phyloP scores from a whole-genome alignment of 129 eudicot species.

The Sambucus nigra region DNA sequence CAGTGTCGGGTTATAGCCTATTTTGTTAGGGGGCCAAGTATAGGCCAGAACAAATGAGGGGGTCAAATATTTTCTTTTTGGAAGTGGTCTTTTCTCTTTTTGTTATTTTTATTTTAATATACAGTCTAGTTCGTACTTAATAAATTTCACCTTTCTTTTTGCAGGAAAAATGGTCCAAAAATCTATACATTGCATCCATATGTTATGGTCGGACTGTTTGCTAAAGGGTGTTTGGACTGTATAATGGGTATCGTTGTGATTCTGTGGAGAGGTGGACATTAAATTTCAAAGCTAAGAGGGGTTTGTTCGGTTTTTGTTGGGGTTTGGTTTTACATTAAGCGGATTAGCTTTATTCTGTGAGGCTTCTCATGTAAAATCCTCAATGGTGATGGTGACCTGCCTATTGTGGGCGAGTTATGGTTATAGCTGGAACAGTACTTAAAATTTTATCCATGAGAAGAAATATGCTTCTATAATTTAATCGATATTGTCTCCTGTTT shows the following conservation, averaged over 20 bases:
- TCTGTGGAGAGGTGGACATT: too few relatives aligned
- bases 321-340: not conserved
- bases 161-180: conserved; percentile 67
- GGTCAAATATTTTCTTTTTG: too few relatives aligned
- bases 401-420: not conserved
- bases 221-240: conserved; percentile 2
- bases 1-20: too few relatives aligned
- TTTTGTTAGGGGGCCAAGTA: too few relatives aligned
- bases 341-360: not conserved
- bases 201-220: conserved; percentile 53
- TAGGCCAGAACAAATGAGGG: too few relatives aligned
- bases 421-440: not conserved
- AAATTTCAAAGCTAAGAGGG: not conserved
- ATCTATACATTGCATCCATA: conserved; percentile 53
- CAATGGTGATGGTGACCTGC: not conserved
- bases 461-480: not conserved
- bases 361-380: not conserved
- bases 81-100: too few relatives aligned
- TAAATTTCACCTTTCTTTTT: not conserved
- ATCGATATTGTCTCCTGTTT: too few relatives aligned
- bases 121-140: not conserved
- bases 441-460: not conserved
- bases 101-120: not conserved
- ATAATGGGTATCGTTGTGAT: too few relatives aligned
- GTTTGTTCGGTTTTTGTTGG: not conserved